Base-by-base conservation (phyloP, 352 stramenopile species). In the Pythium scleroteichum region DNA sequence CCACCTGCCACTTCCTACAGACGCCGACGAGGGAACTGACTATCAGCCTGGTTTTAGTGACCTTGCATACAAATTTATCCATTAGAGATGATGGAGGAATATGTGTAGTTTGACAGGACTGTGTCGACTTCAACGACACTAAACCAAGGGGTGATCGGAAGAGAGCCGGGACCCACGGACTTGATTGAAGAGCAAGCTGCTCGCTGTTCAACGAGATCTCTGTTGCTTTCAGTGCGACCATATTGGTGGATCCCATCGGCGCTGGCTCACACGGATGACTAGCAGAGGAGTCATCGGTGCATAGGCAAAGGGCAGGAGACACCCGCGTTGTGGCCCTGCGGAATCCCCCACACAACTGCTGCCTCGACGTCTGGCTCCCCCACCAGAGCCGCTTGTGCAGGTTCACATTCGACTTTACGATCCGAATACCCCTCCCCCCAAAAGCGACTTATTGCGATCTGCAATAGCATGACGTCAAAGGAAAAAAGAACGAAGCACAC, bases 11-110 rank as follows among this genome's bases (percentile, higher is more conserved):
- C 2, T 4, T 16, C 32, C 20, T 19, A 8, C 19, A 46, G 42
- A 27, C 29, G 41, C 22, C 7, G 8, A 46, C 27, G n/a, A 24
- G 8, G 9, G 55, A 63, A 63, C 55, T 27, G 55, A 51, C 55
- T 63, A 50, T 49, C 46, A 56, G 35, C 55, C 55, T 42, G 14
- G 13, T 20, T 33, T 56, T 63, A 63, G 19, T 42, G 35, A 42
- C 53, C 48, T 40, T 3, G 6, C 16, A 48, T 35, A 10, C 29
- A 5, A 10, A 35, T 5, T 35, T 35, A 35, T 35, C 6, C 20
- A n/a, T n/a, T n/a, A n/a, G n/a, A n/a, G n/a, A n/a, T n/a, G n/a
- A n/a, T n/a, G n/a, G n/a, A n/a, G n/a, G n/a, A n/a, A n/a, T n/a
- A n/a, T n/a, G n/a, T n/a, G n/a, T n/a, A n/a, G 19, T 38, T 52